Evolutionary conservation across 1,284 basidiomycete genomes (phyloP).

Genomic region (Flammula alnicola): DNA sequence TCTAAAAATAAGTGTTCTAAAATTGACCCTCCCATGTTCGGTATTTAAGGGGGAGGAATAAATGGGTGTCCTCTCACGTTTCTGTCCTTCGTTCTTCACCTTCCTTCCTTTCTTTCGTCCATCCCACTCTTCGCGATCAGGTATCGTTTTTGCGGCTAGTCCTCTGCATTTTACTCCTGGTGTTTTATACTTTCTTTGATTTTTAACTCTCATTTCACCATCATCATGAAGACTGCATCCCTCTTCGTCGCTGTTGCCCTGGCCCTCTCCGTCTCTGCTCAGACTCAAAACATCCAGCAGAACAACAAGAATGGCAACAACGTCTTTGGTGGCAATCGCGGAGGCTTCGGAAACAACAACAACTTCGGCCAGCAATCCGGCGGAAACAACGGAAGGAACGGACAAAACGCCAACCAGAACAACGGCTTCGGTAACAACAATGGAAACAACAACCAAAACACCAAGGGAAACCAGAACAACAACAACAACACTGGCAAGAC

Average conservation of each 20-base stretch:
- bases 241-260: constrained; percentile 34
- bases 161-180: constrained; percentile 32
- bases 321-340: constrained; percentile 23
- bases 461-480: constrained; percentile 19
- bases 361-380: constrained; percentile 22
- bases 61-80: constrained; percentile 18
- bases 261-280: constrained; percentile 32
- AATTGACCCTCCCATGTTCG: neutral
- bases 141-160: constrained; percentile 39
- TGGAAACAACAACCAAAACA: constrained; percentile 18
- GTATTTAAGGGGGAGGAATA: constrained; percentile 13
- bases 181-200: constrained; percentile 31
- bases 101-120: constrained; percentile 24
- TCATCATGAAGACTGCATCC: constrained; percentile 37
- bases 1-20: constrained; percentile 11
- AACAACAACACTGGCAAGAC: constrained; percentile 20
- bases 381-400: constrained; percentile 24
- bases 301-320: constrained; percentile 19
- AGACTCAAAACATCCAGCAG: constrained; percentile 21
- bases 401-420: constrained; percentile 24
- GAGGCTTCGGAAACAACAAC: constrained; percentile 26
- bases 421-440: constrained; percentile 17
- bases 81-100: constrained; percentile 24
- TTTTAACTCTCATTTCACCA: constrained; percentile 26
- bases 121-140: constrained; percentile 34